phyloP scores from a whole-genome alignment of 2,329 filamentous ascomycete species.

The Alternaria sp. region DNA sequence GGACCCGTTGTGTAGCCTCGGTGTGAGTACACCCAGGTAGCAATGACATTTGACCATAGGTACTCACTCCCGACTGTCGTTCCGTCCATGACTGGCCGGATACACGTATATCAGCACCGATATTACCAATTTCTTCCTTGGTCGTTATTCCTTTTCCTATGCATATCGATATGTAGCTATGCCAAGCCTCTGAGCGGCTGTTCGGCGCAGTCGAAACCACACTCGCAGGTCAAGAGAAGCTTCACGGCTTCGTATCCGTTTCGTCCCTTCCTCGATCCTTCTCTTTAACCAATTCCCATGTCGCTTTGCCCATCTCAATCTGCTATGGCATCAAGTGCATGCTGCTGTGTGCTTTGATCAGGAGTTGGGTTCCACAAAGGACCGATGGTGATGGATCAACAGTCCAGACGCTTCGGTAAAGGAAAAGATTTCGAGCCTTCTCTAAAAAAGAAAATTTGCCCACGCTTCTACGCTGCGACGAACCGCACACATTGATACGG shows the following conservation, averaged over 20 bases:
- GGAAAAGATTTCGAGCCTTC: not conserved
- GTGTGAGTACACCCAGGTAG: not conserved
- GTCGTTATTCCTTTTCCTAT: not conserved
- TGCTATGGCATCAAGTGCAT: not conserved
- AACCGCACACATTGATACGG: not conserved
- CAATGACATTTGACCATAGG: not conserved
- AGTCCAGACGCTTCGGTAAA: not conserved
- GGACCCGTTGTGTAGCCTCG: not conserved
- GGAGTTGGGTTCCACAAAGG: not conserved
- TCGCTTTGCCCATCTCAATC: not conserved
- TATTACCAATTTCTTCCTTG: not conserved
- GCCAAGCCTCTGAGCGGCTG: slow-evolving; percentile 11
- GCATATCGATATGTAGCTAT: slow-evolving; percentile 3
- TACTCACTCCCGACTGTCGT: not conserved
- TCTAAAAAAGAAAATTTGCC: not conserved
- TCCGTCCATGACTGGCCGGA: not conserved
- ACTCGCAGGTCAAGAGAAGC: slow-evolving; percentile 1
- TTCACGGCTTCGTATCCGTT: not conserved
- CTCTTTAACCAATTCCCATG: not conserved
- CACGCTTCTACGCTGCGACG: not conserved
- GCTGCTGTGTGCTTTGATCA: not conserved
- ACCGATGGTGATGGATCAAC: not conserved
- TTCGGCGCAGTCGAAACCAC: slow-evolving; percentile 16
- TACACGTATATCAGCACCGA: not conserved
- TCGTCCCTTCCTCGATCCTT: not conserved